A percentile compares a stretch with the other conserved stretches of the same genome.
These are phyloP conservation scores for Apiospora pterosperma DNA, from an alignment of 2,329 filamentous ascomycete genomes.

Conservation along the genomic window DNA sequence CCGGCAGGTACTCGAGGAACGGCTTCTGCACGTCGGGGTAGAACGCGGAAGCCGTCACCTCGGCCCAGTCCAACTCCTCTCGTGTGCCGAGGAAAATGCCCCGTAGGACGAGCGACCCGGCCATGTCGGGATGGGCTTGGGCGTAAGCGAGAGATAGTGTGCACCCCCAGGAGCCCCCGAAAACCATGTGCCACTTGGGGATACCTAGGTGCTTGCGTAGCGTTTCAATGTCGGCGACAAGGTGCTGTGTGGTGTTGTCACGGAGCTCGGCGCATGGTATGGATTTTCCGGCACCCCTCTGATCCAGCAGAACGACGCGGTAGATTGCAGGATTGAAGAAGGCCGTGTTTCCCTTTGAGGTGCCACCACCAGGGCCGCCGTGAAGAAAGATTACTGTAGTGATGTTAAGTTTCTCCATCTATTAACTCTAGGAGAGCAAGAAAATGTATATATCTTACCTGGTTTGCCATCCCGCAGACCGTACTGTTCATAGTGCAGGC, in stretches of 20 bases:
- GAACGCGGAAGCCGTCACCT: slow-evolving; percentile 20
- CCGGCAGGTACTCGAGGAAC: slow-evolving; percentile 27
- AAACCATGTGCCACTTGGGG: slow-evolving; percentile 38
- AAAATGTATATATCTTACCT: slow-evolving; percentile 19
- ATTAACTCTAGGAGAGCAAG: neutral
- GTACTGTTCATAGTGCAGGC: slow-evolving; percentile 35
- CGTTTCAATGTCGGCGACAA: slow-evolving; percentile 38
- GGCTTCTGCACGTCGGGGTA: slow-evolving; percentile 31
- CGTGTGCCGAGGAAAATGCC: slow-evolving; percentile 37
- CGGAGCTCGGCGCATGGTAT: slow-evolving; percentile 32
- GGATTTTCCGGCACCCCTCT: slow-evolving; percentile 40
- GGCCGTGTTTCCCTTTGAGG: slow-evolving; percentile 25
- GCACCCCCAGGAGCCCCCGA: slow-evolving; percentile 43
- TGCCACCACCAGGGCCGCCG: slow-evolving; percentile 33
- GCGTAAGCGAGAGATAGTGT: slow-evolving; percentile 40
- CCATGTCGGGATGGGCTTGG: slow-evolving; percentile 32
- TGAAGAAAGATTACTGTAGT: slow-evolving; percentile 26
- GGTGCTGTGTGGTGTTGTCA: slow-evolving; percentile 40
- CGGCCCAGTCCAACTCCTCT: slow-evolving; percentile 28
- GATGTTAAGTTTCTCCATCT: neutral
- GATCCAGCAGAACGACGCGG: slow-evolving; percentile 40
- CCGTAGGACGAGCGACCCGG: slow-evolving; percentile 34
- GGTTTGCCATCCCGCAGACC: slow-evolving; percentile 33
- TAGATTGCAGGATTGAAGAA: slow-evolving; percentile 40
- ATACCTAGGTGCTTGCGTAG: slow-evolving; percentile 35